Evolutionary conservation across 164 flowering plant species (phyloP).

Genomic region (Vitis rotundifolia): DNA sequence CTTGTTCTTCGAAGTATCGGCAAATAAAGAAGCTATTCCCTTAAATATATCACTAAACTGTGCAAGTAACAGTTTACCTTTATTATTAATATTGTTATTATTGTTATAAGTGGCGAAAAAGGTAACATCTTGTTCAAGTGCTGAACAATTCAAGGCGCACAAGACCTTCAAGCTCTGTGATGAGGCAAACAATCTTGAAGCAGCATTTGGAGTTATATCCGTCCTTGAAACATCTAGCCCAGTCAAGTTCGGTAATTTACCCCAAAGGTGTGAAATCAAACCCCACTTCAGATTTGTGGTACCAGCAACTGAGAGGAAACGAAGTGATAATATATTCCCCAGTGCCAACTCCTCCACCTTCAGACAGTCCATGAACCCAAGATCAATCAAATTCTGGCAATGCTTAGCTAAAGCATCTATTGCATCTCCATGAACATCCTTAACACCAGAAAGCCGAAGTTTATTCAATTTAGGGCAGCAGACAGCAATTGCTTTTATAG

Average conservation of each 20-base stretch:
- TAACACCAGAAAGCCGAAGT: constrained; percentile 87
- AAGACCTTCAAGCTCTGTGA: constrained; percentile 72
- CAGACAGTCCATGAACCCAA: constrained; percentile 84
- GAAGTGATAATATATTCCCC: constrained; percentile 61
- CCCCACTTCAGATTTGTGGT: constrained; percentile 73
- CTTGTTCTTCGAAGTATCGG: constrained; percentile 49
- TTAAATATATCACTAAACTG: constrained; percentile 66
- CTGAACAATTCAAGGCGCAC: constrained; percentile 79
- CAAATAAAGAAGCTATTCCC: constrained; percentile 62
- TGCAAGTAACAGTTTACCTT: constrained; percentile 69
- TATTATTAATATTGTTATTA: constrained; percentile 40
- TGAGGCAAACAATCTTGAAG: constrained; percentile 57
- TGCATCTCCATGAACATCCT: constrained; percentile 70
- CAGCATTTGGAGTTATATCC: constrained; percentile 56
- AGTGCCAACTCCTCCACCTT: constrained; percentile 68
- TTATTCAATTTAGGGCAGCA: constrained; percentile 79
- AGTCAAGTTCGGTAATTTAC: constrained; percentile 64
- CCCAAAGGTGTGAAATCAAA: constrained; percentile 61
- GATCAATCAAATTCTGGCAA: constrained; percentile 69
- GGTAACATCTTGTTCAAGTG: constrained; percentile 66
- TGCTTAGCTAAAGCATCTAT: constrained; percentile 71
- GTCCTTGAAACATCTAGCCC: constrained; percentile 94
- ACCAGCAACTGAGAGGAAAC: constrained; percentile 86
- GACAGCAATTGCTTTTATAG: constrained; percentile 66
- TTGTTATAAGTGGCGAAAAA: constrained; percentile 16